Evolutionary conservation across 352 stramenopile species (phyloP).

Genomic region (Pilasporangium apinafurcum): DNA sequence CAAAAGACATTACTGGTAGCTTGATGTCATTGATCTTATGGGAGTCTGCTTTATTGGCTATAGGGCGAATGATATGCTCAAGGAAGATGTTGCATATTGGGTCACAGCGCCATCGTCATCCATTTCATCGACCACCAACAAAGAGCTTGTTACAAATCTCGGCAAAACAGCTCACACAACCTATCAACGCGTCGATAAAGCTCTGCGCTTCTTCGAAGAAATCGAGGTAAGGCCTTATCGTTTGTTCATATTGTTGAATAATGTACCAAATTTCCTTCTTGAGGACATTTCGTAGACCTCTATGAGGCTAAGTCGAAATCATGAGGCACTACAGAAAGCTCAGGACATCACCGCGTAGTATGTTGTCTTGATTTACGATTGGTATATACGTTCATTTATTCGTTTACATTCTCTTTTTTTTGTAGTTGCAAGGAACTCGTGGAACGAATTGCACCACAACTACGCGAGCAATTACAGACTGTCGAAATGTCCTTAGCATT

Average conservation of each 20-base stretch:
- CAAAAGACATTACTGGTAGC: neutral
- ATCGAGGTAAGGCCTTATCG: conserved; percentile 13
- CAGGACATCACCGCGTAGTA: conserved; percentile 29
- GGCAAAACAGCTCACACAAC: conserved; percentile 14
- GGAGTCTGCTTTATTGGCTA: neutral
- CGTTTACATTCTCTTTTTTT: neutral
- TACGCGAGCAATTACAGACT: conserved; percentile 26
- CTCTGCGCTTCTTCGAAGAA: conserved; percentile 29
- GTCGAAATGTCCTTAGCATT: conserved; percentile 18
- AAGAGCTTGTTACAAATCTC: too few relatives aligned
- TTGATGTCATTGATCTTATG: too few relatives aligned
- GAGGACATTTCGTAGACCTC: conserved; percentile 1
- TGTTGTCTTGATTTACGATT: conserved; percentile 6
- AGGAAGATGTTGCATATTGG: conserved; percentile 20
- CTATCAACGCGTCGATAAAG: conserved; percentile 19
- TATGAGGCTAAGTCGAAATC: conserved; percentile 6
- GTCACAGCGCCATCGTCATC: conserved; percentile 5
- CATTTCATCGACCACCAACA: conserved; percentile 21
- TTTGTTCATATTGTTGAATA: neutral
- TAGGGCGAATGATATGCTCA: conserved; percentile 21
- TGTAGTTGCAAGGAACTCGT: conserved; percentile 27
- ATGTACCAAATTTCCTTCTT: neutral
- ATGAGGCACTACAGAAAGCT: conserved; percentile 3
- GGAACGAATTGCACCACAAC: conserved; percentile 18
- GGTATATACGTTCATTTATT: too few relatives aligned